A percentile compares a stretch with the other conserved stretches of the same genome.
phyloP scores from a whole-genome alignment of 495 filamentous ascomycete genomes.

The Sordaria brevicollis region DNA sequence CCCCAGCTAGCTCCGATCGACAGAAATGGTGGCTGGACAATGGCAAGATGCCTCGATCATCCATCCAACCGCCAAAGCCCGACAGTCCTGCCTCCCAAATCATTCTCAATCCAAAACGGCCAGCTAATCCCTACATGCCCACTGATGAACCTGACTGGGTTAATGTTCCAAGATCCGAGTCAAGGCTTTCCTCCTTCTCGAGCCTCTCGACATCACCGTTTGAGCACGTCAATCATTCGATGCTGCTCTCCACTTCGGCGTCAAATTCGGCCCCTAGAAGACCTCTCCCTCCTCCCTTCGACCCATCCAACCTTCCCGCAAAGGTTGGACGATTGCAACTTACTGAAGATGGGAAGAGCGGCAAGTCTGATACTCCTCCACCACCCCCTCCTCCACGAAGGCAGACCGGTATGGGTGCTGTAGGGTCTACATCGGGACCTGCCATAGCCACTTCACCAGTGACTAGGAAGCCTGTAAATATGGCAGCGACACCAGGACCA shows the following conservation, averaged over 20 bases:
- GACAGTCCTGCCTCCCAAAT: slow-evolving; percentile 32
- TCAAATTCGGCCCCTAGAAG: slow-evolving; percentile 35
- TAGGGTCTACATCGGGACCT: neutral
- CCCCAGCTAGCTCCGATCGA: slow-evolving; percentile 80
- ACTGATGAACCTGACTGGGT: slow-evolving; percentile 73
- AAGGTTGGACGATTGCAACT: slow-evolving; percentile 29
- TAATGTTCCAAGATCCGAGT: slow-evolving; percentile 39
- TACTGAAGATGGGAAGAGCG: slow-evolving; percentile 20
- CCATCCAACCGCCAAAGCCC: slow-evolving; percentile 50
- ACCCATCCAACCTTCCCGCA: slow-evolving; percentile 33
- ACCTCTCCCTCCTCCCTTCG: slow-evolving; percentile 40
- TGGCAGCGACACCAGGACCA: slow-evolving; percentile 3
- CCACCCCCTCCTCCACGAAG: slow-evolving; percentile 40
- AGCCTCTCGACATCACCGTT: slow-evolving; percentile 36
- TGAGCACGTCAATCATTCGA: slow-evolving; percentile 37
- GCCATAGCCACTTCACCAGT: neutral
- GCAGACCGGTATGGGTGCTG: slow-evolving; percentile 19
- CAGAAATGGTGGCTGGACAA: slow-evolving; percentile 94
- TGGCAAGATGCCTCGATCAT: slow-evolving; percentile 65
- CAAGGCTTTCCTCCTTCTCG: slow-evolving; percentile 33
- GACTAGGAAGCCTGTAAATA: slow-evolving; percentile 11
- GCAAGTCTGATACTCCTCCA: slow-evolving; percentile 23
- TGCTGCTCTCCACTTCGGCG: slow-evolving; percentile 30
- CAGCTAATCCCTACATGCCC: slow-evolving; percentile 69
- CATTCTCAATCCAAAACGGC: slow-evolving; percentile 59